A percentile compares a stretch with the other conserved stretches of the same genome.
Evolutionary conservation across 1,284 basidiomycete species (phyloP).

Genomic region (Cutaneotrichosporon cavernicola): DNA sequence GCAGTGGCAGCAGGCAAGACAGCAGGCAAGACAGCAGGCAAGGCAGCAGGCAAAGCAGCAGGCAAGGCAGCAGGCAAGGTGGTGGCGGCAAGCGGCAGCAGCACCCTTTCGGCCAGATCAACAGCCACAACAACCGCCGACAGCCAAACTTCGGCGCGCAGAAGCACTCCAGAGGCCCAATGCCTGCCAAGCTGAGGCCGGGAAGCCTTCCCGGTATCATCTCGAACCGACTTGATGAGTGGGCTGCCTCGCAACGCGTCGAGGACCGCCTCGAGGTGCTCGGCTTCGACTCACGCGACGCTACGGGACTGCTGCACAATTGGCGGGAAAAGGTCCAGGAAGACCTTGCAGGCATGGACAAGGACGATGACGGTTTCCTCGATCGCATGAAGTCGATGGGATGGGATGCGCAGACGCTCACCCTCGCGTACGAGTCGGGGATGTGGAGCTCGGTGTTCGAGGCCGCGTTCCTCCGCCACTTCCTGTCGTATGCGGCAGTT

Average conservation of each 20-base stretch:
- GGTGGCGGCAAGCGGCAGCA: background rate
- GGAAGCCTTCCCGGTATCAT: slow-evolving; percentile 21
- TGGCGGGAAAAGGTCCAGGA: slow-evolving; percentile 11
- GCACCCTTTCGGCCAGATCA: background rate
- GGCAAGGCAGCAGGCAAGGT: background rate
- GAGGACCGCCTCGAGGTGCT: slow-evolving; percentile 29
- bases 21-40: background rate
- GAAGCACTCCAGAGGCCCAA: background rate
- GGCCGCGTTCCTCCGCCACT: slow-evolving; percentile 34
- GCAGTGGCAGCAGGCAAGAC: too few relatives aligned
- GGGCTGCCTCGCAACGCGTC: slow-evolving; percentile 30
- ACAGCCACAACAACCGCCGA: background rate
- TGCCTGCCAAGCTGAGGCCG: slow-evolving; percentile 7
- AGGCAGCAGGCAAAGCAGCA: background rate
- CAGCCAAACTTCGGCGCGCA: slow-evolving; percentile 3
- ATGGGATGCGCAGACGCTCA: slow-evolving; percentile 34
- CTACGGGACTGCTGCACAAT: slow-evolving; percentile 5
- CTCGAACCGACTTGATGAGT: slow-evolving; percentile 34
- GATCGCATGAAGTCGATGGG: slow-evolving; percentile 23
- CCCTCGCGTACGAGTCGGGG: slow-evolving; percentile 33
- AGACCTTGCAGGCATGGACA: slow-evolving; percentile 13
- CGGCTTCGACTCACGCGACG: slow-evolving; percentile 29
- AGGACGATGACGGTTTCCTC: slow-evolving; percentile 15
- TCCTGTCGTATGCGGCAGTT: slow-evolving; percentile 24
- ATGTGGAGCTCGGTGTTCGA: slow-evolving; percentile 32